These are phyloP conservation scores for Echinochloa phyllopogon DNA, from an alignment of 176 grass and related monocot genomes.

Conservation along the genomic window DNA sequence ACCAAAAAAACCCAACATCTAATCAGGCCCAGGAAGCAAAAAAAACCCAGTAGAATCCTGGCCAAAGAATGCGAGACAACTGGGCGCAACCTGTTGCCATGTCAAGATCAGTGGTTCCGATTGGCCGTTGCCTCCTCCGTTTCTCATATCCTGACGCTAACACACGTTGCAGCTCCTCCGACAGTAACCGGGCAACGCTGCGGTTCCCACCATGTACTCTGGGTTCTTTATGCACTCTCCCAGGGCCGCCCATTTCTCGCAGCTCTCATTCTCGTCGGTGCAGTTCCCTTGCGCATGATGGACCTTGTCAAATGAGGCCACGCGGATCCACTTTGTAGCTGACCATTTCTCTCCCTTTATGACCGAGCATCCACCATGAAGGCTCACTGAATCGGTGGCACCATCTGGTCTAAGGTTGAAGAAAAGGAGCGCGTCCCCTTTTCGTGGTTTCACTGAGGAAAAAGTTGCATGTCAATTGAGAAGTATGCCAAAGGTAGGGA, in stretches of 20 bases:
- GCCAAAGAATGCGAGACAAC: not conserved
- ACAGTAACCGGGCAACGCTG: slow-evolving; percentile 65
- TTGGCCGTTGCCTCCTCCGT: not conserved
- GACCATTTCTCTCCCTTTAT: slow-evolving; percentile 94
- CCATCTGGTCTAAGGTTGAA: slow-evolving; percentile 85
- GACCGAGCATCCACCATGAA: slow-evolving; percentile 83
- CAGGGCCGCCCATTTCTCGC: slow-evolving; percentile 65
- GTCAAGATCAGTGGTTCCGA: not conserved
- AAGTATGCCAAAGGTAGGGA: slow-evolving; percentile 9
- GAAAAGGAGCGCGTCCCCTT: slow-evolving; percentile 88
- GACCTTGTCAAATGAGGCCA: slow-evolving; percentile 81
- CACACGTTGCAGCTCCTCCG: slow-evolving; percentile 86
- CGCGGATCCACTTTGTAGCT: slow-evolving; percentile 90
- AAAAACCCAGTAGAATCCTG: not conserved
- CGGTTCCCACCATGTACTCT: slow-evolving; percentile 79
- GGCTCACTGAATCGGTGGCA: slow-evolving; percentile 64
- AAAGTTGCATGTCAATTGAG: not conserved
- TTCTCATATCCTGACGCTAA: slow-evolving; percentile 31
- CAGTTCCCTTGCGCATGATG: slow-evolving; percentile 64
- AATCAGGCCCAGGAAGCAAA: not conserved
- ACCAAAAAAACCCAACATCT: not conserved
- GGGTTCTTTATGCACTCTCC: slow-evolving; percentile 92
- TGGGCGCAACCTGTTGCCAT: not conserved
- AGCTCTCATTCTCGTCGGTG: slow-evolving; percentile 75
- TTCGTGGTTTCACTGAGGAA: slow-evolving; percentile 78